These are phyloP conservation scores for Penicillium sp. DNA, from an alignment of 2,329 filamentous ascomycete genomes.

Conservation along the genomic window DNA sequence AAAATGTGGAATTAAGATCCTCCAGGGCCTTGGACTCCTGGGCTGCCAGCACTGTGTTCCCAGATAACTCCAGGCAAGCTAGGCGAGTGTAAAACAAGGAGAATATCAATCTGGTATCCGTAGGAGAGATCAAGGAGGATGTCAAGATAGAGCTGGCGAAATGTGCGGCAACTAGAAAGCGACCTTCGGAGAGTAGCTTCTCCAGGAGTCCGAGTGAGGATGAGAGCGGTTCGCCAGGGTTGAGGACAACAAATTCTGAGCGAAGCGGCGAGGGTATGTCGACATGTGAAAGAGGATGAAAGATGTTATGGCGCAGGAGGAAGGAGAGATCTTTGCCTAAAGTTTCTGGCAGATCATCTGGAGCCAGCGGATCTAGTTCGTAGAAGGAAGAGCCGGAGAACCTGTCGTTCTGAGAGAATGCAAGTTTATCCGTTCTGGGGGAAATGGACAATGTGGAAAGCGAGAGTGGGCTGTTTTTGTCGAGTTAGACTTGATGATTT, in stretches of 20 bases:
- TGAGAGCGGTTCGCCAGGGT: constrained; percentile 61
- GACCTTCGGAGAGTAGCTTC: constrained; percentile 71
- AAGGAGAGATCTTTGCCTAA: constrained; percentile 77
- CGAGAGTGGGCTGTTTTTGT: constrained; percentile 34
- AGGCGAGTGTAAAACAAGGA: constrained; percentile 79
- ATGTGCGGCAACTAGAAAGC: constrained; percentile 78
- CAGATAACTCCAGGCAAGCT: constrained; percentile 79
- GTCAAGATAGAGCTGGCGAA: constrained; percentile 52
- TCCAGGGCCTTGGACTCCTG: constrained; percentile 68
- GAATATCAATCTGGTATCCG: constrained; percentile 72
- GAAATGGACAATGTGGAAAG: constrained; percentile 29
- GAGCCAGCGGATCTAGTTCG: constrained; percentile 44
- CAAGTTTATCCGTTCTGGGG: constrained; percentile 24
- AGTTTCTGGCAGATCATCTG: constrained; percentile 44
- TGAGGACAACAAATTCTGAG: constrained; percentile 68
- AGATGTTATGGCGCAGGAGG: constrained; percentile 79
- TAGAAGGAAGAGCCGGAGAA: constrained; percentile 39
- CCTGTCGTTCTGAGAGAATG: constrained; percentile 24
- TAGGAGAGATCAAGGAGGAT: constrained; percentile 48
- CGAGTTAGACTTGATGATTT: constrained; percentile 1
- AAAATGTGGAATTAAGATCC: constrained; percentile 65
- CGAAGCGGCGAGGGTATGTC: constrained; percentile 70
- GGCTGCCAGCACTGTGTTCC: constrained; percentile 71
- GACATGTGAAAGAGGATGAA: constrained; percentile 75
- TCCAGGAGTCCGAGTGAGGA: constrained; percentile 57